These are phyloP conservation scores for Protomyces inouyei DNA, from an alignment of 1,139 yeast species.

Conservation along the genomic window DNA sequence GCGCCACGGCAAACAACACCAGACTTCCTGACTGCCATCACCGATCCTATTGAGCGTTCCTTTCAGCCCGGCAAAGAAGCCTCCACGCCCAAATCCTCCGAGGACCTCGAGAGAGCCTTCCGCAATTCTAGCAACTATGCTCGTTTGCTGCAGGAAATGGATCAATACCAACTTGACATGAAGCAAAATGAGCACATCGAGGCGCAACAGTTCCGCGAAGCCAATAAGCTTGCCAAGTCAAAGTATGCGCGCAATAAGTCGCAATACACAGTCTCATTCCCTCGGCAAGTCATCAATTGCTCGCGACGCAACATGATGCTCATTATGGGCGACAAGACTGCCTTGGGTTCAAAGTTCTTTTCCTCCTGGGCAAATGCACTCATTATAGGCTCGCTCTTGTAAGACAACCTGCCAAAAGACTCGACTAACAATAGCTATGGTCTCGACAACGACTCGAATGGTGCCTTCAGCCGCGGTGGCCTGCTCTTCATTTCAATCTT, in stretches of 20 bases:
- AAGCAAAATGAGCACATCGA: neutral
- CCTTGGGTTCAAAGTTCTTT: constrained; percentile 43
- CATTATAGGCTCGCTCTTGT: constrained; percentile 61
- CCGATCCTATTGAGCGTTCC: constrained; percentile 25
- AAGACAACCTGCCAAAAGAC: constrained; percentile 56
- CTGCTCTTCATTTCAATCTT: constrained; percentile 70
- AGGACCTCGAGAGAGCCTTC: constrained; percentile 66
- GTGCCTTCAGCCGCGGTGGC: constrained; percentile 64
- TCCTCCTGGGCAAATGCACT: constrained; percentile 43
- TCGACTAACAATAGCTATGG: constrained; percentile 45
- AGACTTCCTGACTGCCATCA: constrained; percentile 57
- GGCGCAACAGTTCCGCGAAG: constrained; percentile 32
- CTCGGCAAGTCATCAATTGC: constrained; percentile 39
- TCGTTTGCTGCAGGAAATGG: constrained; percentile 43
- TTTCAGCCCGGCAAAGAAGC: constrained; percentile 45
- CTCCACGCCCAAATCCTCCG: constrained; percentile 62
- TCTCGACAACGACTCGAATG: constrained; percentile 46
- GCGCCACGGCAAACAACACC: constrained; percentile 75
- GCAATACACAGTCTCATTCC: constrained; percentile 38
- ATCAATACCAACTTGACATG: constrained; percentile 37
- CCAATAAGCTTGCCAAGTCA: constrained; percentile 40
- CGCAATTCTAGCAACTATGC: constrained; percentile 51
- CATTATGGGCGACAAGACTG: constrained; percentile 23
- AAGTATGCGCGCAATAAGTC: constrained; percentile 41
- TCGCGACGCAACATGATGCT: constrained; percentile 25